Base-by-base conservation (phyloP, 164 flowering plant species). In the Warburgia ugandensis region DNA sequence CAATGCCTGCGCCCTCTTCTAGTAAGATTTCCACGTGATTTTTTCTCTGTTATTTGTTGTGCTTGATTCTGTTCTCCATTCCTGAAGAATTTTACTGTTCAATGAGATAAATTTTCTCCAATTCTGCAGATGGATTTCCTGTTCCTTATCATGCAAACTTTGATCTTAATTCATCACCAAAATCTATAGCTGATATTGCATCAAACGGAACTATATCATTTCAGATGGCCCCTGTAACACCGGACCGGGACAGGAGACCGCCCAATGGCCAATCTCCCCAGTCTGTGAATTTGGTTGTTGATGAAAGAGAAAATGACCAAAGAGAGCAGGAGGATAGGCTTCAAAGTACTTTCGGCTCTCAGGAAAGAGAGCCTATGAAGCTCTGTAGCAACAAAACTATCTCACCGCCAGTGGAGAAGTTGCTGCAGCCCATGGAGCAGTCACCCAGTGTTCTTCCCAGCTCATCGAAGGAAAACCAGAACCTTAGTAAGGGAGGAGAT, bases 381-480 rank as follows among this genome's bases (percentile, higher is more conserved):
- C 45, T 54, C 23, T 47, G 29, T 17, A 10, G 38, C 27, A 45
- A 44, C 29, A 42, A 52, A 41, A 65, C 64, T 22, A 22, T 44
- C 30, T 29, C 47, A 22, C 25, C 61, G 51, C 59, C 59, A 11
- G 43, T 5, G 4, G 54, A 33, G 20, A 62, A 68, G 32, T 59
- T 68, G n/a, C 52, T 63, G 33, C n/a, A n/a, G n/a, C n/a, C n/a
- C n/a, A n/a, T n/a, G n/a, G n/a, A n/a, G n/a, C n/a, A n/a, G n/a
- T n/a, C n/a, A n/a, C n/a, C 40, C 10, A 48, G 30, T 14, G 40
- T 55, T 38, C 55, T 36, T 32, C 56, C 69, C 44, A 51, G 69
- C n/a, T 20, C 50, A 37, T 6, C 47, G 14, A 48, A 35, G 55
- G 77, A 74, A 61, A 63, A 62, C 60, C 60, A 52, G 54, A 55